Percentiles rank a stretch among this genome's conserved stretches.
These are phyloP conservation scores for Olyra latifolia DNA, from an alignment of 176 grass and related monocot species.

Conservation along the genomic window DNA sequence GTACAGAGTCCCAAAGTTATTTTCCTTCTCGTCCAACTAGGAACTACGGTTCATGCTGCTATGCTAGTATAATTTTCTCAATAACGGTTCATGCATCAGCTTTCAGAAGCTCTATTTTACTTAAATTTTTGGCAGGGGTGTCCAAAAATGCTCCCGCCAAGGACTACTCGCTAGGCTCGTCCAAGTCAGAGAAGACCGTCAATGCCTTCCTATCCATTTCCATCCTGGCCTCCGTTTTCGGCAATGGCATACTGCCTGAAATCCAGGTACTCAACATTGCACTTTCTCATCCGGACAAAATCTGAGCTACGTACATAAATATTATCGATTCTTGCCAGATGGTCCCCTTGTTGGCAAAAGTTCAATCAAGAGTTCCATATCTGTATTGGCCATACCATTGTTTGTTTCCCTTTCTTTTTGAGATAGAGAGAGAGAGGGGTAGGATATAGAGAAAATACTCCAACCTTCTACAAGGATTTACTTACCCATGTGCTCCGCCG, in stretches of 20 bases:
- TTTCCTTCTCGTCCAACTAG: not conserved
- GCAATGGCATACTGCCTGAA: constrained; percentile 96
- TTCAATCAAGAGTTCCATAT: not conserved
- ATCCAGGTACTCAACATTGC: constrained; percentile 61
- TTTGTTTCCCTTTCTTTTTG: too few species aligned
- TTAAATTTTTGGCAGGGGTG: constrained; percentile 43
- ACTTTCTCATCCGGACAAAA: not conserved
- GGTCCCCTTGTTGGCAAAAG: not conserved
- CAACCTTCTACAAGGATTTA: too few species aligned
- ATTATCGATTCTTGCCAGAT: not conserved
- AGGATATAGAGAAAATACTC: too few species aligned
- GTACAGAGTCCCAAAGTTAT: not conserved
- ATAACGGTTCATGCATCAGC: not conserved
- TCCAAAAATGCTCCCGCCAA: constrained; percentile 59
- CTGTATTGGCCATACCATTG: not conserved
- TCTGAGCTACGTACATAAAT: not conserved
- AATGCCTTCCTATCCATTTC: constrained; percentile 86
- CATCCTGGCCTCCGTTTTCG: constrained; percentile 87
- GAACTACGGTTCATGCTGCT: not conserved
- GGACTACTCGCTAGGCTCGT: constrained; percentile 77
- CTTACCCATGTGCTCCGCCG: too few species aligned
- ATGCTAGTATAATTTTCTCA: not conserved
- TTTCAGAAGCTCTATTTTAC: not conserved
- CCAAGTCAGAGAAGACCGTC: constrained; percentile 57
- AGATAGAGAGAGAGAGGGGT: too few species aligned